Percentiles rank a stretch among this genome's conserved stretches.
Evolutionary conservation across 2,329 filamentous ascomycete genomes (phyloP).

Genomic region (Botryotinia narcissicola): DNA sequence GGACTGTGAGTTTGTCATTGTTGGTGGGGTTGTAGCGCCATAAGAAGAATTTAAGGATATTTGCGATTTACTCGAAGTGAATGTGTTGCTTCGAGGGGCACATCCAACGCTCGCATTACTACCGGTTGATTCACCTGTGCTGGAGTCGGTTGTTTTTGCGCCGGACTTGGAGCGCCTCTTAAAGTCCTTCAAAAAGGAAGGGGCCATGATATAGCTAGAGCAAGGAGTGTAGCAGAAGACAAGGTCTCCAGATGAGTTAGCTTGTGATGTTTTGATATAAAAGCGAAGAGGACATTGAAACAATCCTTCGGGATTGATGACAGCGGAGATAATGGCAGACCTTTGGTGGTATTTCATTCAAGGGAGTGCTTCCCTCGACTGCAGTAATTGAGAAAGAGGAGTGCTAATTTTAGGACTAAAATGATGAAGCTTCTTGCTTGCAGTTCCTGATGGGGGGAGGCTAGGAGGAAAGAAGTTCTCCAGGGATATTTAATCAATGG

Average conservation of each 20-base stretch:
- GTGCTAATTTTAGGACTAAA: not conserved
- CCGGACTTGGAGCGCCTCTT: constrained; percentile 74
- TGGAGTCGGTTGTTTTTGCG: constrained; percentile 63
- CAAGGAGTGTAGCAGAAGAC: not conserved
- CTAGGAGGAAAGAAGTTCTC: constrained; percentile 10
- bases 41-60: constrained; percentile 47
- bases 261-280: not conserved
- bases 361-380: not conserved
- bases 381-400: not conserved
- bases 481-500: constrained; percentile 2
- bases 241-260: not conserved
- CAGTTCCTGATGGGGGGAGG: not conserved
- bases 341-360: not conserved
- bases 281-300: constrained; percentile 4
- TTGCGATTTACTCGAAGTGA: constrained; percentile 61
- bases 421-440: constrained; percentile 17
- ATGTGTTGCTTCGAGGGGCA: constrained; percentile 36
- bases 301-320: not conserved
- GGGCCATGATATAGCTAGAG: constrained; percentile 47
- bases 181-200: constrained; percentile 71
- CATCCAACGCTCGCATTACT: constrained; percentile 44
- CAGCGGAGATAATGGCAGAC: constrained; percentile 5
- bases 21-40: constrained; percentile 56
- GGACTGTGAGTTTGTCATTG: constrained; percentile 46
- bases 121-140: constrained; percentile 15